Evolutionary conservation across 192 early-diverging fungal genomes (phyloP), one percentile per base, ranked within the genome.

Genomic region (Rhizophagus prolifer): DNA sequence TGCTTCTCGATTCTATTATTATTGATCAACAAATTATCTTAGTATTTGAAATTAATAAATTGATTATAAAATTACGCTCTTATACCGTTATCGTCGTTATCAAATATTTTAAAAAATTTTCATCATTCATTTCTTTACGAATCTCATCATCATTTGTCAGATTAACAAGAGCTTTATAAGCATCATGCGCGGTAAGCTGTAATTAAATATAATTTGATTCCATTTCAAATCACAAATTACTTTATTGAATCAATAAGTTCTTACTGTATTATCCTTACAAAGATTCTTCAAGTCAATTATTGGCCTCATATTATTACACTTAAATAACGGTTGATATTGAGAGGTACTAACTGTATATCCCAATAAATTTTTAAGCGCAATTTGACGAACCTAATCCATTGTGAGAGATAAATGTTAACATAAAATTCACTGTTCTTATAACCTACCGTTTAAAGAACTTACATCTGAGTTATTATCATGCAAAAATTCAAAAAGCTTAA

Each of bases 131-230:
- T 76, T 87, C 84, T 7, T 77, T 74, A 58, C 90, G 83, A n/a
- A 94, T 78, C 31, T 80, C 81, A 4, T 79, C 62, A 76, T 96
- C 93, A 16, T 85, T 85, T 16, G 93, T 91, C 58, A 97, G 80
- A 84, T 97, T 98, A 63, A 98, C 91, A 46, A 98, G 85, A 41
- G 92, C 84, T 69, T 86, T 86, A 61, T 96, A 78, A 1, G 95
- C 94, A 77, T 94, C 91, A 81, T 97, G 94, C 26, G 95, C 94
- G 21, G 88, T 93, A 9, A 90, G 65, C 94, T 95, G 47, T 9
- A 66, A 58, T 41, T 34, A 54, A 8, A 47, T 19, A 65, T 34
- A 47, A 50, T 47, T 31, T 60, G 44, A 19, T 16, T 61, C 7
- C 8, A n/a, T 23, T 44, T 41, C n/a, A 26, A 28, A 26, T 54